phyloP scores from a whole-genome alignment of 768 basidiomycete species.

The Mycena kentingensis region DNA sequence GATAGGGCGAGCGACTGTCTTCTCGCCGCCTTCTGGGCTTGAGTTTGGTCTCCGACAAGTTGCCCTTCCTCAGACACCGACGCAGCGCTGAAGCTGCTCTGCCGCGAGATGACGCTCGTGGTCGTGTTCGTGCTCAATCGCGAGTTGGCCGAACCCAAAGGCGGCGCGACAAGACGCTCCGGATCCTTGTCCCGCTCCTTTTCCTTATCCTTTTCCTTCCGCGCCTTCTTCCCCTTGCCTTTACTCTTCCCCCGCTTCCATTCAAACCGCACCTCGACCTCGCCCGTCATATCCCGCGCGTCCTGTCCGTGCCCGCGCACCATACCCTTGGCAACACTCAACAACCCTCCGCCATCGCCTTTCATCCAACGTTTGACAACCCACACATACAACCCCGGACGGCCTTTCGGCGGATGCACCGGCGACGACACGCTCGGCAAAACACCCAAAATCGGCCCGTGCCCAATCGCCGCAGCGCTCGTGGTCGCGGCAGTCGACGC shows the following conservation, averaged over 20 bases:
- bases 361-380: slow-evolving; percentile 77
- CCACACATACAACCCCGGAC: slow-evolving; percentile 73
- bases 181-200: slow-evolving; percentile 22
- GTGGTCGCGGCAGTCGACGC: not conserved
- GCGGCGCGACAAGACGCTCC: slow-evolving; percentile 14
- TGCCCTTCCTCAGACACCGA: slow-evolving; percentile 31
- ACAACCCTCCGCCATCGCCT: slow-evolving; percentile 41
- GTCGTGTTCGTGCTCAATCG: slow-evolving; percentile 37
- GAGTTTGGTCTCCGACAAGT: slow-evolving; percentile 35
- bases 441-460: slow-evolving; percentile 16
- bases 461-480: not conserved
- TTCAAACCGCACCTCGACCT: slow-evolving; percentile 76
- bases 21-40: not conserved
- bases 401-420: slow-evolving; percentile 23
- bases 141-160: slow-evolving; percentile 16
- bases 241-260: slow-evolving; percentile 61
- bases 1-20: slow-evolving; percentile 3
- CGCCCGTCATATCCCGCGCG: slow-evolving; percentile 32
- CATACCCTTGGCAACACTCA: slow-evolving; percentile 33
- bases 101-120: slow-evolving; percentile 34
- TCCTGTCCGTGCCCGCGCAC: slow-evolving; percentile 14
- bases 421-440: slow-evolving; percentile 18
- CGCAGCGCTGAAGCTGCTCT: slow-evolving; percentile 37
- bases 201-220: slow-evolving; percentile 27
- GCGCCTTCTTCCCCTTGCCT: slow-evolving; percentile 31